phyloP scores from a whole-genome alignment of 345 rosid genomes.

The Lenwebbia sp. region DNA sequence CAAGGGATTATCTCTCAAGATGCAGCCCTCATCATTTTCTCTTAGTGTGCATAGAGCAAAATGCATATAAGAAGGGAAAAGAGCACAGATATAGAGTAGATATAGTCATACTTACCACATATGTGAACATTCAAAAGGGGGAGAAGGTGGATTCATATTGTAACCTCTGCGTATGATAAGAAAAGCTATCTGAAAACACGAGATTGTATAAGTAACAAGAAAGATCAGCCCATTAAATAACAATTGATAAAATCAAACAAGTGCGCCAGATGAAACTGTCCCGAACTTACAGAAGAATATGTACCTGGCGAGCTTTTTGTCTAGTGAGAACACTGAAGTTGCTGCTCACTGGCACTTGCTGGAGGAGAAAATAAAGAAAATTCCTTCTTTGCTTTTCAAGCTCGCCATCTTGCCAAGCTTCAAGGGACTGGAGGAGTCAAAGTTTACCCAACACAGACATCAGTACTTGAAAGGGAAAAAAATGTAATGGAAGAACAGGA shows the following conservation, averaged over 20 bases:
- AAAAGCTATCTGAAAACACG: constrained; percentile 71
- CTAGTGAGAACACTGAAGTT: constrained; percentile 81
- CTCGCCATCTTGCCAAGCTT: constrained; percentile 96
- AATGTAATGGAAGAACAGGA: neutral
- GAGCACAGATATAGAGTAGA: neutral
- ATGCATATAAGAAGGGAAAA: neutral
- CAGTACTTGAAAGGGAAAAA: neutral
- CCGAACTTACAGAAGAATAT: neutral
- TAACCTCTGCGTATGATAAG: constrained; percentile 88
- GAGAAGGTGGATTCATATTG: constrained; percentile 92
- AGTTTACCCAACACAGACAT: neutral
- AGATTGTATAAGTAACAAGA: constrained; percentile 18
- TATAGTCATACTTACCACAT: constrained; percentile 59
- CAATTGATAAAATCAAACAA: neutral
- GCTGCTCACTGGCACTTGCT: constrained; percentile 91
- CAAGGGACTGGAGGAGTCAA: constrained; percentile 58
- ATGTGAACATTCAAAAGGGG: constrained; percentile 95
- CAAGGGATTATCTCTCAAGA: neutral
- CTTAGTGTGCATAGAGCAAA: neutral
- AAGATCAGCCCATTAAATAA: constrained; percentile 7
- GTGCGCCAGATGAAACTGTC: neutral
- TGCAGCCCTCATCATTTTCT: neutral
- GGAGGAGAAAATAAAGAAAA: constrained; percentile 89
- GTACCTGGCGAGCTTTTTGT: constrained; percentile 83
- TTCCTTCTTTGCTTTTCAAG: constrained; percentile 88